Evolutionary conservation across 164 flowering plant genomes (phyloP).

Genomic region (Akebia trifoliata): DNA sequence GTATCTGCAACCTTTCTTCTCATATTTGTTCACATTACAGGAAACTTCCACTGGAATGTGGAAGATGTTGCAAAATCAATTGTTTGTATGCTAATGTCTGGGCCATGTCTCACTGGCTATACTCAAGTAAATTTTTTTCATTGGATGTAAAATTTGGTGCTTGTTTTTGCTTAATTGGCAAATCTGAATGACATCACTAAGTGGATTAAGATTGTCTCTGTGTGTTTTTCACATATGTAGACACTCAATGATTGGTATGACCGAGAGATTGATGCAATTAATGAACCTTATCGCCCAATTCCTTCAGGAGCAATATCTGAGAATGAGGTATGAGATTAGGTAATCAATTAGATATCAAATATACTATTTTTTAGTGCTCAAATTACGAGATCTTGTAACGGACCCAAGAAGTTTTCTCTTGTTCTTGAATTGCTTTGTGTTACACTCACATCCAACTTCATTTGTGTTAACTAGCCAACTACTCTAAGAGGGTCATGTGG

Average conservation of each 20-base stretch:
- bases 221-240: constrained; percentile 27
- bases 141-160: background rate
- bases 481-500: too few species aligned
- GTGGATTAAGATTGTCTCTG: background rate
- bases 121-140: constrained; percentile 61
- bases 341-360: background rate
- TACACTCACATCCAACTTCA: background rate
- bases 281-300: constrained; percentile 98
- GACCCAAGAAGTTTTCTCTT: background rate
- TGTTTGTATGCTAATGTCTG: constrained; percentile 91
- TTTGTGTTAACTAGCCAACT: too few species aligned
- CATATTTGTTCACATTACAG: constrained; percentile 30
- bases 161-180: background rate
- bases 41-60: constrained; percentile 89
- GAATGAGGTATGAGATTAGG: constrained; percentile 58
- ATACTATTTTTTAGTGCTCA: background rate
- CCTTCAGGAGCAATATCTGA: constrained; percentile 97
- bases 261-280: constrained; percentile 93
- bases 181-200: background rate
- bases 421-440: background rate
- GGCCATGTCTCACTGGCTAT: constrained; percentile 93
- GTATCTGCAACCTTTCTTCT: background rate
- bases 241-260: constrained; percentile 98
- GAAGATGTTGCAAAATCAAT: constrained; percentile 94
- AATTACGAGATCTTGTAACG: background rate